Evolutionary conservation across 164 flowering plant species (phyloP).

Genomic region (Berberis vulgaris): DNA sequence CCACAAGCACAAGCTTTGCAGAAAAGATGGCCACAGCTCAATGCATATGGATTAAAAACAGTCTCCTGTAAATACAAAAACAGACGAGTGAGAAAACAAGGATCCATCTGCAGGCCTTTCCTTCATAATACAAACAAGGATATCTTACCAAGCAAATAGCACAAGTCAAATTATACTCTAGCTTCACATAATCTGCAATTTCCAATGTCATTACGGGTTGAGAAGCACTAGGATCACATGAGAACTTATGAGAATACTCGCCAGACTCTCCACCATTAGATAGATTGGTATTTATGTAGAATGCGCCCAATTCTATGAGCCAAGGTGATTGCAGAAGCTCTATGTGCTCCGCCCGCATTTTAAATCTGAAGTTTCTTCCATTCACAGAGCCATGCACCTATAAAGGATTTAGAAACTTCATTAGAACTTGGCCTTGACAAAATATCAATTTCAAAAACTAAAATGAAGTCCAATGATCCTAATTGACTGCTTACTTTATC

Average conservation of each 20-base stretch:
- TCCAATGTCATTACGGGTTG: constrained; percentile 43
- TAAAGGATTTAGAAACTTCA: neutral
- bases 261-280: constrained; percentile 23
- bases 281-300: constrained; percentile 46
- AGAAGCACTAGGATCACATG: constrained; percentile 30
- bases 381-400: constrained; percentile 75
- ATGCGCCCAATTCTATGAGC: constrained; percentile 84
- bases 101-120: neutral
- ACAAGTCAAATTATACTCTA: constrained; percentile 68
- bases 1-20: constrained; percentile 84
- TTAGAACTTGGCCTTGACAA: constrained; percentile 1
- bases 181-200: constrained; percentile 48
- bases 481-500: constrained; percentile 53
- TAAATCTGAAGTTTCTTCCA: constrained; percentile 65
- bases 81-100: neutral
- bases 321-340: constrained; percentile 90
- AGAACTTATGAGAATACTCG: constrained; percentile 29
- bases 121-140: constrained; percentile 1
- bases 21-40: constrained; percentile 81
- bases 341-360: constrained; percentile 51
- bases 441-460: neutral
- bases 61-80: constrained; percentile 39
- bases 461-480: neutral
- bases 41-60: constrained; percentile 74
- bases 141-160: constrained; percentile 77